Evolutionary conservation across 2,329 filamentous ascomycete species (phyloP).

Genomic region (Hypoxylon sp.): DNA sequence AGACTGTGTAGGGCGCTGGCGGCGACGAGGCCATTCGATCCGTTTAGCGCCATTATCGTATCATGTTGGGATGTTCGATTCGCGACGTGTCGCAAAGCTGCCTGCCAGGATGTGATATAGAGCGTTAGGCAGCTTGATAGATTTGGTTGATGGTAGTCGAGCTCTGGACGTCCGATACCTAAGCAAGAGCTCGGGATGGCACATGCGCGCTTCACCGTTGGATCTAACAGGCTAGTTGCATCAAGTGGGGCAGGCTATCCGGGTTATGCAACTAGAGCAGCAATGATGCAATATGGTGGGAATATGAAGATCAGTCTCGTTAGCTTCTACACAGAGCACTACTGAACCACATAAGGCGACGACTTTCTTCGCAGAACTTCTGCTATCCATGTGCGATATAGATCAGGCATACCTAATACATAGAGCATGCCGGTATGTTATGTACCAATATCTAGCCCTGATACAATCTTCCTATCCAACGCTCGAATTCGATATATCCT

Average conservation of each 20-base stretch:
- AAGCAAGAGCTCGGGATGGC: not conserved
- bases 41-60: slow-evolving; percentile 71
- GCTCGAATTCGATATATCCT: not conserved
- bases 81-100: slow-evolving; percentile 28
- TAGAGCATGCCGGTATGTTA: not conserved
- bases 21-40: slow-evolving; percentile 76
- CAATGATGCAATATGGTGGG: not conserved
- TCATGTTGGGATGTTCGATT: slow-evolving; percentile 34
- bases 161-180: not conserved
- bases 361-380: not conserved
- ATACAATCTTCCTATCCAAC: not conserved
- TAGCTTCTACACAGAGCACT: too few relatives aligned
- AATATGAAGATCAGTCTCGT: too few relatives aligned
- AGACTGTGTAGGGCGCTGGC: slow-evolving; percentile 66
- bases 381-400: slow-evolving; percentile 9
- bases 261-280: slow-evolving; percentile 8
- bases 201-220: not conserved
- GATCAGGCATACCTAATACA: slow-evolving; percentile 6
- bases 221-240: too few relatives aligned
- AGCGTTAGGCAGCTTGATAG: slow-evolving; percentile 3
- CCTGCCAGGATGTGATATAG: not conserved
- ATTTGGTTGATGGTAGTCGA: slow-evolving; percentile 6
- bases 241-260: not conserved
- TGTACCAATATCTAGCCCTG: slow-evolving; percentile 15
- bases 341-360: not conserved